Percentiles rank a stretch among this genome's conserved stretches.
Conservation (phyloP, 2,329 filamentous ascomycete genomes). For the Coccinonectria pachysandricola region DNA sequence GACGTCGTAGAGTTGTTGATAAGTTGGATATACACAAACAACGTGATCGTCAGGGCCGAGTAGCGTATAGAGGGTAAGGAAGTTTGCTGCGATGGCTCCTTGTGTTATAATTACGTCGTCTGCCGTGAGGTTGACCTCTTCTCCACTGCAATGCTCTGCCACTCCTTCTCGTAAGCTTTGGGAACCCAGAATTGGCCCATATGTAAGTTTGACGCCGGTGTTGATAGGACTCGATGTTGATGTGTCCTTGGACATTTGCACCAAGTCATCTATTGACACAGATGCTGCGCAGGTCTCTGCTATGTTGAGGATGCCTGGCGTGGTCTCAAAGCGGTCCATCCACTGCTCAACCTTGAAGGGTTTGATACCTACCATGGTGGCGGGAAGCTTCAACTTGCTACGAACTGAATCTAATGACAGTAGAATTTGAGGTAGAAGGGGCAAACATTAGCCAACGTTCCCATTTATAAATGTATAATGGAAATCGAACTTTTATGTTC, state of each 20-base stretch:
- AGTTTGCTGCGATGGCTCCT: constrained; percentile 79
- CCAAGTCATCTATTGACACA: constrained; percentile 59
- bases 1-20: constrained; percentile 73
- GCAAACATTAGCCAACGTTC: too few species aligned
- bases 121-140: constrained; percentile 31
- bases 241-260: constrained; percentile 46
- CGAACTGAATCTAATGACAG: too few species aligned
- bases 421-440: too few species aligned
- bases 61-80: constrained; percentile 64
- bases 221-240: constrained; percentile 30
- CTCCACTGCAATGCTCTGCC: constrained; percentile 52
- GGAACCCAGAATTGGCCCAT: constrained; percentile 64
- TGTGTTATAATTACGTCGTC: constrained; percentile 67
- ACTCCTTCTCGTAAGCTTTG: constrained; percentile 53
- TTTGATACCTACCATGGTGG: constrained; percentile 44
- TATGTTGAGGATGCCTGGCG: constrained; percentile 53
- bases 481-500: too few species aligned
- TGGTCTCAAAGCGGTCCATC: constrained; percentile 53
- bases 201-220: constrained; percentile 51
- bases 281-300: constrained; percentile 72
- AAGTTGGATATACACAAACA: constrained; percentile 77
- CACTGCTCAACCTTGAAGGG: constrained; percentile 62
- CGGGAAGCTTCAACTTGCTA: too few species aligned
- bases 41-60: constrained; percentile 70
- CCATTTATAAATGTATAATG: too few species aligned